Evolutionary conservation across 306 rosid genomes (phyloP).

Genomic region (Lathyrus tuberosus): DNA sequence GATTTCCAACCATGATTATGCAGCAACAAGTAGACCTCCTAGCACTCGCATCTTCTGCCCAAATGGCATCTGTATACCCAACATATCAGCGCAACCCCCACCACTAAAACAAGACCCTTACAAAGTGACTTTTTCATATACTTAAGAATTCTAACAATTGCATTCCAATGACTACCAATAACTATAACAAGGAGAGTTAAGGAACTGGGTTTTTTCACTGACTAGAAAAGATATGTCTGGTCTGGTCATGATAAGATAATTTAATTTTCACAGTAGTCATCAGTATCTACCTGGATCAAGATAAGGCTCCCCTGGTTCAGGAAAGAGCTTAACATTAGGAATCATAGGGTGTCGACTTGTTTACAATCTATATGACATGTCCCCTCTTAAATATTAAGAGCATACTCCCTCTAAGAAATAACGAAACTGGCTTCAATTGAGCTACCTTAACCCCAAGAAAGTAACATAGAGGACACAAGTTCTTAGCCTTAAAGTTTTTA

Average conservation of each 20-base stretch:
- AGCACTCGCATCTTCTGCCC: not conserved
- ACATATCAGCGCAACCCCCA: not conserved
- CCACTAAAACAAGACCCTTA: not conserved
- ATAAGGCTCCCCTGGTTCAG: not conserved
- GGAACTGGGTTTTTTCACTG: not conserved
- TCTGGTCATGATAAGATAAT: not conserved
- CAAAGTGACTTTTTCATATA: not conserved
- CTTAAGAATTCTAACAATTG: not conserved
- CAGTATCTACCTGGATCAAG: not conserved
- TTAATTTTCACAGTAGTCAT: not conserved
- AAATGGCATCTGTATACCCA: not conserved
- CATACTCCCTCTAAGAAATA: not conserved
- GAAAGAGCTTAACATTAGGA: not conserved
- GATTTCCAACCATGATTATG: not conserved
- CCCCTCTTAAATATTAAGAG: not conserved
- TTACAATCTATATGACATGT: not conserved
- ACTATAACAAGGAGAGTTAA: not conserved
- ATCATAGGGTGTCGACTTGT: not conserved
- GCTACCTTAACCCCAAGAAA: not conserved
- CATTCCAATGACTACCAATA: not conserved
- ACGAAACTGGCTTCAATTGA: not conserved
- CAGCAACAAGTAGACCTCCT: not conserved
- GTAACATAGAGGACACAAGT: not conserved
- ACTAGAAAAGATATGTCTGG: not conserved
- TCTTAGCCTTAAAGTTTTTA: not conserved